phyloP scores from a whole-genome alignment of 2,329 filamentous ascomycete species.

The Colletotrichum scovillei region DNA sequence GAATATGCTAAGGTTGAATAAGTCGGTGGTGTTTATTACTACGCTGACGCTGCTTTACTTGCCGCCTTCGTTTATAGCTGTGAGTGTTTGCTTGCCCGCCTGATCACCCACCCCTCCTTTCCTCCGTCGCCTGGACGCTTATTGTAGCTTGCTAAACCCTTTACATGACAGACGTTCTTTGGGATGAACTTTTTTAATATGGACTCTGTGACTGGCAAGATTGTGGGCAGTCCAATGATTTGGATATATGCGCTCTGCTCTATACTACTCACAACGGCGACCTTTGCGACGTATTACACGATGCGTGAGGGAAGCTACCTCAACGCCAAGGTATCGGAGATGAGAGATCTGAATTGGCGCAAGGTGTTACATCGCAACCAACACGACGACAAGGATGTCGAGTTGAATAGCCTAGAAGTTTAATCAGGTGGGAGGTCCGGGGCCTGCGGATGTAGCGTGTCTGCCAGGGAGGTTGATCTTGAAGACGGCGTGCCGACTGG shows the following conservation, averaged over 20 bases:
- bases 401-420: neutral
- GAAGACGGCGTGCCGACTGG: neutral
- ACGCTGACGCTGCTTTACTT: constrained; percentile 44
- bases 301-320: neutral
- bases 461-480: neutral
- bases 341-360: neutral
- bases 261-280: neutral
- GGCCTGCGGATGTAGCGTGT: neutral
- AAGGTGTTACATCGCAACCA: neutral
- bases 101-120: neutral
- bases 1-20: constrained; percentile 45
- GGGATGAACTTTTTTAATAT: neutral
- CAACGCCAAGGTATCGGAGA: neutral
- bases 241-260: neutral
- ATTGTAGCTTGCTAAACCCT: too few relatives aligned
- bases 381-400: neutral
- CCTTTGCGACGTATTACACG: neutral
- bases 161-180: neutral
- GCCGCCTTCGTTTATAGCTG: constrained; percentile 50
- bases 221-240: neutral
- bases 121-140: too few relatives aligned
- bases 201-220: neutral
- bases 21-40: constrained; percentile 46
- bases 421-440: neutral
- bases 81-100: constrained; percentile 36